Conservation (phyloP, 2,329 filamentous ascomycete species). For the Hypoxylon sp. region DNA sequence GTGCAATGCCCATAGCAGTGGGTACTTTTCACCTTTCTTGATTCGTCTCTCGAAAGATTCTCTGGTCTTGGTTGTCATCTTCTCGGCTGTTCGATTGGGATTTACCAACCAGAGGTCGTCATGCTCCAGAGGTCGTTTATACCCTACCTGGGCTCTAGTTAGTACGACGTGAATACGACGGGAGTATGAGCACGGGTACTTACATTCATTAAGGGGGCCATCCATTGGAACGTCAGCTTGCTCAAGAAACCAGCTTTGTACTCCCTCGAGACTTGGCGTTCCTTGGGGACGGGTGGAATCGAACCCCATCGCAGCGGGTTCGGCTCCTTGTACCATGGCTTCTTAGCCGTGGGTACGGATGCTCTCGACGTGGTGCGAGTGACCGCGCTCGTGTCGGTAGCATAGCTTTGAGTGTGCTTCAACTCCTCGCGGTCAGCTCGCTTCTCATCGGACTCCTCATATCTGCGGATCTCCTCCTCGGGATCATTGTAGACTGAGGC, state of each 20-base stretch:
- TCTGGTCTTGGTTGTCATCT: conserved; percentile 76
- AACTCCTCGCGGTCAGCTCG: conserved; percentile 55
- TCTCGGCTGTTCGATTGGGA: conserved; percentile 79
- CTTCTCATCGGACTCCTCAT: conserved; percentile 50
- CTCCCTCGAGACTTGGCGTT: conserved; percentile 74
- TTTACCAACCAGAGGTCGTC: conserved; percentile 94
- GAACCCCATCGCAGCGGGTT: conserved; percentile 75
- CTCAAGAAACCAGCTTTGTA: conserved; percentile 82
- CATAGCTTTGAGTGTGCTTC: conserved; percentile 65
- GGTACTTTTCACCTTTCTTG: conserved; percentile 77
- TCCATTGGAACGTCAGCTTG: conserved; percentile 88
- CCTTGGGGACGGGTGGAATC: conserved; percentile 69
- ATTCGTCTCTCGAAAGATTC: conserved; percentile 78
- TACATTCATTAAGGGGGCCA: conserved; percentile 86
- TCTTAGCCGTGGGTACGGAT: conserved; percentile 57
- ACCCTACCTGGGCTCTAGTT: conserved; percentile 74
- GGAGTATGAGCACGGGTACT: conserved; percentile 52
- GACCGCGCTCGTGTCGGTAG: conserved; percentile 67
- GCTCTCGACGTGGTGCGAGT: conserved; percentile 61
- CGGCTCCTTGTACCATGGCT: conserved; percentile 74
- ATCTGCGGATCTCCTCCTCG: conserved; percentile 51
- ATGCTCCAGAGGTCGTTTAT: conserved; percentile 84
- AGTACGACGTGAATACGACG: conserved; percentile 35
- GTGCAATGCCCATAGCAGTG: conserved; percentile 84
- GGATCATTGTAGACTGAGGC: conserved; percentile 45